Evolutionary conservation across 805 yeast genomes (phyloP).

Genomic region (Sugiyamaella marilandica): DNA sequence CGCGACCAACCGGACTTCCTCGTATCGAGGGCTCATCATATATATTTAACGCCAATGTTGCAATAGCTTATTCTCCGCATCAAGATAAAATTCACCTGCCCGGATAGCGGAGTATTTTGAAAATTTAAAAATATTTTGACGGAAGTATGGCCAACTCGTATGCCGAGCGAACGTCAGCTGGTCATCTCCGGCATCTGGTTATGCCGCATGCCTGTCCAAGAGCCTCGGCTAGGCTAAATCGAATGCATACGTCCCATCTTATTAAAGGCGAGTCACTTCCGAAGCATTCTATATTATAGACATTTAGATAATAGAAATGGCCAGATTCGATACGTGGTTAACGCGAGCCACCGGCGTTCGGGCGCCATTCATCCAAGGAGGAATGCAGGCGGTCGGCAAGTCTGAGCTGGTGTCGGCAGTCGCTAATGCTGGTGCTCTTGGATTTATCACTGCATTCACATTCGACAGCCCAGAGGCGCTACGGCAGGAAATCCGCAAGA

Average conservation of each 20-base stretch:
- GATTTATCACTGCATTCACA: conserved; percentile 30
- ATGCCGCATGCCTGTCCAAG: too few relatives aligned
- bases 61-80: too few relatives aligned
- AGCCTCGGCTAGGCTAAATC: not conserved
- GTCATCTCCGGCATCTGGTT: too few relatives aligned
- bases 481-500: conserved; percentile 26
- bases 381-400: conserved; percentile 30
- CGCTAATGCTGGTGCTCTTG: conserved; percentile 32
- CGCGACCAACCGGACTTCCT: too few relatives aligned
- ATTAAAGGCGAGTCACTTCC: not conserved
- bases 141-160: too few relatives aligned
- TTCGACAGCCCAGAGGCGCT: conserved; percentile 30
- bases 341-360: conserved; percentile 30
- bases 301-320: conserved; percentile 7
- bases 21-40: too few relatives aligned
- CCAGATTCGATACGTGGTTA: conserved; percentile 29
- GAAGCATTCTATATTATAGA: not conserved
- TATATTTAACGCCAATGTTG: too few relatives aligned
- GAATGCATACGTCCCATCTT: not conserved
- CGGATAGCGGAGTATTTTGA: too few relatives aligned
- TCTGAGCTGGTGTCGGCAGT: conserved; percentile 31
- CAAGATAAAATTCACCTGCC: too few relatives aligned
- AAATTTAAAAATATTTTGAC: too few relatives aligned
- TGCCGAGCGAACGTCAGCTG: too few relatives aligned
- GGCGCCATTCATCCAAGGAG: conserved; percentile 31